A percentile compares a stretch with the other conserved stretches of the same genome.
phyloP scores from a whole-genome alignment of 331 rosid genomes.

The Dryas integrifolia region DNA sequence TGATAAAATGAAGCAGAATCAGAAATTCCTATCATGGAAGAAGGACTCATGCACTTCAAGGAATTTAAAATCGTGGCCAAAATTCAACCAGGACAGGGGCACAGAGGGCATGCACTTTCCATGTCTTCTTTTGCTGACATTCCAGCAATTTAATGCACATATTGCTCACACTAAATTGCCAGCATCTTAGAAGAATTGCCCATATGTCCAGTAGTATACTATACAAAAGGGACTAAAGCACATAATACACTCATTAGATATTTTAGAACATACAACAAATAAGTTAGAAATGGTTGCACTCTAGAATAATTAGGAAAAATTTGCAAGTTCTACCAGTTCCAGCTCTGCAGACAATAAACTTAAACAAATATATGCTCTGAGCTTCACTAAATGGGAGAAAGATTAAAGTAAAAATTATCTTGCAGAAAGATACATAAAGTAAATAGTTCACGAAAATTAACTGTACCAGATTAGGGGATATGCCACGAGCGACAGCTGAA shows the following conservation, averaged over 20 bases:
- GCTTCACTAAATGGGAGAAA: background rate
- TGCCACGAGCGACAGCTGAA: constrained; percentile 89
- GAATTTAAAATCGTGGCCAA: background rate
- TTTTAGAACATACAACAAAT: background rate
- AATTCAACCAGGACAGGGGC: constrained; percentile 1
- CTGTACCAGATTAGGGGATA: constrained; percentile 78
- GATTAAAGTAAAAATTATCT: background rate
- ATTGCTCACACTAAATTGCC: background rate
- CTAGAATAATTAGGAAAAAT: background rate
- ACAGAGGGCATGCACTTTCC: background rate
- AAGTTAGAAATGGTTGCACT: background rate
- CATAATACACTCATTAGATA: background rate
- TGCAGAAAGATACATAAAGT: background rate
- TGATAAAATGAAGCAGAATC: background rate
- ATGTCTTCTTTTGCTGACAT: background rate
- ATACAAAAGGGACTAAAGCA: background rate
- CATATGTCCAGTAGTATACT: background rate
- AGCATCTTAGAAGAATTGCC: background rate
- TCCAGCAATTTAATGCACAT: background rate
- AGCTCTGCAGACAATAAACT: background rate
- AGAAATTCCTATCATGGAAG: background rate
- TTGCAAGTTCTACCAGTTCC: background rate
- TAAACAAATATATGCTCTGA: background rate
- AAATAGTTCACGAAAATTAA: background rate
- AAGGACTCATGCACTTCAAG: background rate